These are phyloP conservation scores for Alectoria sarmentosa DNA, from an alignment of 495 filamentous ascomycete genomes.

Conservation along the genomic window DNA sequence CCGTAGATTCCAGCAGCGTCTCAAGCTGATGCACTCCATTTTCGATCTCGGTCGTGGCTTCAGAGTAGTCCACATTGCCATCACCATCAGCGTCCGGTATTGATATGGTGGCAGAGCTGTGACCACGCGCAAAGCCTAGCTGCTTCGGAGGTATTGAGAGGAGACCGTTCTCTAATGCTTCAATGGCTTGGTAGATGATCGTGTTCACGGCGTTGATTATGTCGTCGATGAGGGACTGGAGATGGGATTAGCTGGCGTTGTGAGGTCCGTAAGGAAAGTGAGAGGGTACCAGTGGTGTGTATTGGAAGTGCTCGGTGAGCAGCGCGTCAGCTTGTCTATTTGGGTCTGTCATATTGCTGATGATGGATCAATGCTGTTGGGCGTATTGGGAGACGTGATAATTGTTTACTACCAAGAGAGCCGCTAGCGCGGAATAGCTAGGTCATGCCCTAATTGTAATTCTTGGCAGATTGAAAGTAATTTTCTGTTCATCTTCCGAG, in stretches of 20 bases:
- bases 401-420: constrained; percentile 8
- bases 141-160: constrained; percentile 59
- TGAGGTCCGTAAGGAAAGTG: constrained; percentile 13
- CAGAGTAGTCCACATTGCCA: constrained; percentile 46
- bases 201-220: constrained; percentile 95
- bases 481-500: too few relatives aligned
- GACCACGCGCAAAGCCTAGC: constrained; percentile 60
- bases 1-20: constrained; percentile 76
- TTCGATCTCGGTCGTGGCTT: constrained; percentile 74
- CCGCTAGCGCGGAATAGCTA: neutral
- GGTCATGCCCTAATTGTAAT: too few relatives aligned
- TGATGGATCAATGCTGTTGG: neutral
- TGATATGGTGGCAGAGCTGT: constrained; percentile 34
- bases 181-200: constrained; percentile 76
- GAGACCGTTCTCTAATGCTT: constrained; percentile 74
- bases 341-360: constrained; percentile 15
- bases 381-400: constrained; percentile 8
- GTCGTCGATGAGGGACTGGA: constrained; percentile 86
- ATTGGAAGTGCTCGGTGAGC: constrained; percentile 92
- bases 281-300: constrained; percentile 75
- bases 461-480: too few relatives aligned
- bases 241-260: constrained; percentile 26
- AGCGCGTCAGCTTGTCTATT: constrained; percentile 36
- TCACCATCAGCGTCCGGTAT: constrained; percentile 49
- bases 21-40: constrained; percentile 88